Base-by-base conservation (phyloP, 2,329 filamentous ascomycete genomes). In the Aureobasidium mangrovei region DNA sequence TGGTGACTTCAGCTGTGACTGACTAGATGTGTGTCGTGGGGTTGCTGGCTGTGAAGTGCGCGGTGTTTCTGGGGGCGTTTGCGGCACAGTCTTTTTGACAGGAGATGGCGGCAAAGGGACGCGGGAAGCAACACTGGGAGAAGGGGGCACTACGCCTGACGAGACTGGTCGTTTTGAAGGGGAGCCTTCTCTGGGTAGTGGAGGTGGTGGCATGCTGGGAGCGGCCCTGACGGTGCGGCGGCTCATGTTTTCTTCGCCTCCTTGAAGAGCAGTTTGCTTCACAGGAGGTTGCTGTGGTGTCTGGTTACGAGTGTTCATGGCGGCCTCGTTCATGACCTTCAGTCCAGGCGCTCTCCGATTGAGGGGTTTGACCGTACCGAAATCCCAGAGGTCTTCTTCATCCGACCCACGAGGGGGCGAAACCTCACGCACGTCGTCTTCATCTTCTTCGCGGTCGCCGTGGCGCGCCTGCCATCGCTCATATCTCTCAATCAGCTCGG, bases 311-410 rank as follows among this genome's bases (percentile, higher is more conserved):
- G 86, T 81, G 67, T 95, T 95, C 18, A 86, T 84, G 9, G 85
- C 85, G 32, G 86, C 85, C 57, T 91, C 88, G 60, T 88, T 90
- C 83, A 95, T 82, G 0, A 83, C 76, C 61, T 85, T 78, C 46
- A 88, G 73, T 3, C 84, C 84, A 43, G 80, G 65, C 31, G 77
- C 78, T 57, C 83, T 82, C 29, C 81, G 78, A 82, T 79, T 81
- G n/a, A 85, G 83, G 4, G 94, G 84, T 55, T 91, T 81, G 51
- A 98, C 88, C 0, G 93, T 98, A 41, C 93, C 93, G 74, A 98
- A 98, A 69, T 98, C 93, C 93, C 93, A 98, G 66, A 97, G 82
- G 68, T 97, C 93, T 67, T 96, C 88, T 33, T 86, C 79, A 55
- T 84, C 78, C 1, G 74, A 70, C n/a, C 72, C 68, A 49, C 69